Percentiles rank a stretch among this genome's conserved stretches.
Evolutionary conservation across 768 basidiomycete genomes (phyloP).

Genomic region (Naematelia encephala): DNA sequence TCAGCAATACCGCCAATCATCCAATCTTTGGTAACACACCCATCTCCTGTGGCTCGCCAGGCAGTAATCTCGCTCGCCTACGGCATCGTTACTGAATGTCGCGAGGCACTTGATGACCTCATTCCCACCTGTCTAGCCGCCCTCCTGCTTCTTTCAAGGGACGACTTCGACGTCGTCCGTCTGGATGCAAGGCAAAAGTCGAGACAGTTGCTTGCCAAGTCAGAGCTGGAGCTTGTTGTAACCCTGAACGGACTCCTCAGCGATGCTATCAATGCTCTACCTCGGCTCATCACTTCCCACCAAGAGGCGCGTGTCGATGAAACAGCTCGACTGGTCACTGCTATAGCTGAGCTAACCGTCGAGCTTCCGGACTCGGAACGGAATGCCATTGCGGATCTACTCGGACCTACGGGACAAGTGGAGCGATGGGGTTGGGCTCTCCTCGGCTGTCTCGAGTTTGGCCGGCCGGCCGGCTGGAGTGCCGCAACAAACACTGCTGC

Average conservation of each 20-base stretch:
- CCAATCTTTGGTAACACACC: constrained; percentile 54
- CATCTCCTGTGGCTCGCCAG: constrained; percentile 28
- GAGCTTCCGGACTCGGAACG: neutral
- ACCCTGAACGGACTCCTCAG: constrained; percentile 61
- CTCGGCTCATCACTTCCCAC: constrained; percentile 66
- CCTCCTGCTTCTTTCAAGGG: constrained; percentile 62
- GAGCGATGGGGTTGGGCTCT: constrained; percentile 91
- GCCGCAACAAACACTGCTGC: constrained; percentile 8
- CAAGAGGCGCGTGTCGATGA: constrained; percentile 74
- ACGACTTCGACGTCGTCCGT: constrained; percentile 37
- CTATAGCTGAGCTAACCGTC: constrained; percentile 61
- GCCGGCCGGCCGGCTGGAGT: constrained; percentile 52
- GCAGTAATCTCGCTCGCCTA: constrained; percentile 19
- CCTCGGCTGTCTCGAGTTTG: constrained; percentile 75
- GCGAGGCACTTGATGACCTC: constrained; percentile 60
- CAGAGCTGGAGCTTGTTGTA: constrained; percentile 51
- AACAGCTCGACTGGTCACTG: constrained; percentile 64
- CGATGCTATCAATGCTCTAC: constrained; percentile 67
- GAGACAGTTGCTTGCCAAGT: constrained; percentile 8
- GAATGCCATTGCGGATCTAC: constrained; percentile 54
- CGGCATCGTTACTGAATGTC: constrained; percentile 17
- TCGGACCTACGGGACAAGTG: constrained; percentile 77
- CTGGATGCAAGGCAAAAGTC: constrained; percentile 18
- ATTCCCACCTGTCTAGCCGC: constrained; percentile 68
- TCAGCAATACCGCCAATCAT: constrained; percentile 76